phyloP scores from a whole-genome alignment of 2,329 filamentous ascomycete genomes.

The Aureobasidium pullulans region DNA sequence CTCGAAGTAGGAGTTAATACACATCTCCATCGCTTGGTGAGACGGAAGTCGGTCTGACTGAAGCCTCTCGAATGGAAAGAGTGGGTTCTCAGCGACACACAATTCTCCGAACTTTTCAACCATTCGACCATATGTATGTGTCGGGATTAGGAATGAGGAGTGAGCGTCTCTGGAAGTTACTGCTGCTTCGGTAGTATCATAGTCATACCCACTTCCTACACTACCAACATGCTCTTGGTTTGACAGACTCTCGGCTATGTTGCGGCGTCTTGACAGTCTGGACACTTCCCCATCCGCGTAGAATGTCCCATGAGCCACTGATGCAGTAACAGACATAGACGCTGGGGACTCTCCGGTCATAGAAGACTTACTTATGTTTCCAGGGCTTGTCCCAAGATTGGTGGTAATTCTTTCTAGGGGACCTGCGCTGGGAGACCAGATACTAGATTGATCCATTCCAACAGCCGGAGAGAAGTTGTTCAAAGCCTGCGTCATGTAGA shows the following conservation, averaged over 20 bases:
- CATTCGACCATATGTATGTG: background rate
- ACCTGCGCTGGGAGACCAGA: background rate
- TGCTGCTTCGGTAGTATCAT: background rate
- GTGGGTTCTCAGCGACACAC: background rate
- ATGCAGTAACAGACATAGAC: background rate
- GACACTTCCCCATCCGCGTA: slow-evolving; percentile 1
- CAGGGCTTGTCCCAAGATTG: background rate
- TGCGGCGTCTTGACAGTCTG: background rate
- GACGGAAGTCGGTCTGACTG: background rate
- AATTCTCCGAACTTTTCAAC: background rate
- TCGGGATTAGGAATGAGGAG: background rate
- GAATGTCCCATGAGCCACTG: slow-evolving; percentile 2
- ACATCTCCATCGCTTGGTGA: background rate
- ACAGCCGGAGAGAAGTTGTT: background rate
- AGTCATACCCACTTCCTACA: background rate
- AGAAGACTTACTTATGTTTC: background rate
- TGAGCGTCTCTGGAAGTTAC: background rate
- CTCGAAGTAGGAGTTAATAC: background rate
- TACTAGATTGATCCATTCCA: background rate
- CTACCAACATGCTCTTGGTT: background rate
- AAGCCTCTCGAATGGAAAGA: background rate
- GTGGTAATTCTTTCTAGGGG: background rate
- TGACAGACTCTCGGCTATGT: background rate
- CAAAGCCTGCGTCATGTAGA: slow-evolving; percentile 4
- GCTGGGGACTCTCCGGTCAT: background rate